Conservation (phyloP, 1,284 basidiomycete species). For the Rhodotorula glutinis region DNA sequence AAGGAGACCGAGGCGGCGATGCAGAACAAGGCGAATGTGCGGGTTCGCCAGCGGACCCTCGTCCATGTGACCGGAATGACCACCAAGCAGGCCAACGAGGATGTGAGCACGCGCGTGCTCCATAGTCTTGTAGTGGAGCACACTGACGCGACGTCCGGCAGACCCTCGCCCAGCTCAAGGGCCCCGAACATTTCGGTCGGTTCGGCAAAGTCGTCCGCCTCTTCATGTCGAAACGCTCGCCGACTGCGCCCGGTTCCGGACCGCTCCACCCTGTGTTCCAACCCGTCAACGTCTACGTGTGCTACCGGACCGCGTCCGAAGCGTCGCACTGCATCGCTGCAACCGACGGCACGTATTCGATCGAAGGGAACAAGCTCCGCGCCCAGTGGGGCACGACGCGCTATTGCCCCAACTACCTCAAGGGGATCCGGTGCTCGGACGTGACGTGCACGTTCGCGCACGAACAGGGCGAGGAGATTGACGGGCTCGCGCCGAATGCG, state of each 20-base stretch:
- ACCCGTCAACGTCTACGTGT: slow-evolving; percentile 91
- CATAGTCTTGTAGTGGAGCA: background rate
- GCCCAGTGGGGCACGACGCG: slow-evolving; percentile 96
- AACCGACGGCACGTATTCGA: slow-evolving; percentile 84
- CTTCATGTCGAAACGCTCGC: slow-evolving; percentile 82
- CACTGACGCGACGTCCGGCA: slow-evolving; percentile 46
- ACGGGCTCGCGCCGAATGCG: slow-evolving; percentile 63
- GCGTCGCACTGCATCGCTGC: slow-evolving; percentile 88
- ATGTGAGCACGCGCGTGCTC: slow-evolving; percentile 59
- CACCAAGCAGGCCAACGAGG: slow-evolving; percentile 90
- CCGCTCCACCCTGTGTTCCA: slow-evolving; percentile 54
- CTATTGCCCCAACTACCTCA: slow-evolving; percentile 95
- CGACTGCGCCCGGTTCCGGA: slow-evolving; percentile 46
- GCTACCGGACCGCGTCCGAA: slow-evolving; percentile 91
- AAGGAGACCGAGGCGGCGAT: slow-evolving; percentile 89
- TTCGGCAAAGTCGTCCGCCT: slow-evolving; percentile 98
- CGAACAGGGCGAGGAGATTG: slow-evolving; percentile 97
- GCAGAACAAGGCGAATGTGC: slow-evolving; percentile 84
- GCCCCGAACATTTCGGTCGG: slow-evolving; percentile 96
- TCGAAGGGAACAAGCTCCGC: slow-evolving; percentile 71
- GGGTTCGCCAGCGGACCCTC: slow-evolving; percentile 93
- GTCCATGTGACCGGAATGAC: slow-evolving; percentile 92
- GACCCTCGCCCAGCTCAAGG: slow-evolving; percentile 90
- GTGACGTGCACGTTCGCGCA: slow-evolving; percentile 91
- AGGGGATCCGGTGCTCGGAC: slow-evolving; percentile 79